Percentiles rank a stretch among this genome's conserved stretches.
These are phyloP conservation scores for Martiniozyma asiatica DNA, from an alignment of 1,139 yeast species.

Conservation along the genomic window DNA sequence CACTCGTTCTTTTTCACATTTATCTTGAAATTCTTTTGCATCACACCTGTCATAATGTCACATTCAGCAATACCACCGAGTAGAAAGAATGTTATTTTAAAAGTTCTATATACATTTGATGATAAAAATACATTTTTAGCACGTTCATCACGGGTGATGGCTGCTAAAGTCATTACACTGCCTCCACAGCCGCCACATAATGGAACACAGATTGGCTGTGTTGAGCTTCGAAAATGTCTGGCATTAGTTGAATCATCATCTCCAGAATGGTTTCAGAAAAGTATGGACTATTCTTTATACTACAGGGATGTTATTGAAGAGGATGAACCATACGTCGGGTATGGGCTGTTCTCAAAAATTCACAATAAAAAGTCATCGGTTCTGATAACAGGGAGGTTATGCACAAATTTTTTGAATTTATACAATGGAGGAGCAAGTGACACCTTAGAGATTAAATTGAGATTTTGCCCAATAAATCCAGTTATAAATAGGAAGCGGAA, in stretches of 20 bases:
- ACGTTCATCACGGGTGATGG: conserved; percentile 33
- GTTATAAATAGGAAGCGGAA: conserved; percentile 1
- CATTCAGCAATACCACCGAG: no score
- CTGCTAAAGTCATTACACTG: conserved; percentile 38
- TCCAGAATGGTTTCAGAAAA: conserved; percentile 44
- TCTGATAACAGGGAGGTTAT: conserved; percentile 57
- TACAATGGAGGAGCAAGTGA: conserved; percentile 29
- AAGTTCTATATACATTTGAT: conserved; percentile 51
- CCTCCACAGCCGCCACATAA: conserved; percentile 21
- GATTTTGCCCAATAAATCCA: conserved; percentile 40
- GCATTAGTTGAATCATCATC: conserved; percentile 39
- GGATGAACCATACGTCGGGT: conserved; percentile 68
- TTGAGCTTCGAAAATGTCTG: conserved; percentile 40
- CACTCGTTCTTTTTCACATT: no score
- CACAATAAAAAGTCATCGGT: conserved; percentile 19
- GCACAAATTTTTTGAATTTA: conserved; percentile 50
- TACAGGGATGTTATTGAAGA: conserved; percentile 63
- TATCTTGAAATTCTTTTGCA: no score
- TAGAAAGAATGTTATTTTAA: conserved; percentile 29
- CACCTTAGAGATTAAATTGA: conserved; percentile 54
- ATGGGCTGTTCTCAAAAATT: conserved; percentile 47
- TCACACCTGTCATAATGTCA: no score
- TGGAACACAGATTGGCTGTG: conserved; percentile 40
- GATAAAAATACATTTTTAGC: conserved; percentile 48
- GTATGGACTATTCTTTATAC: conserved; percentile 52